These are phyloP conservation scores for Choiromyces venosus DNA, from an alignment of 495 filamentous ascomycete species.

Conservation along the genomic window DNA sequence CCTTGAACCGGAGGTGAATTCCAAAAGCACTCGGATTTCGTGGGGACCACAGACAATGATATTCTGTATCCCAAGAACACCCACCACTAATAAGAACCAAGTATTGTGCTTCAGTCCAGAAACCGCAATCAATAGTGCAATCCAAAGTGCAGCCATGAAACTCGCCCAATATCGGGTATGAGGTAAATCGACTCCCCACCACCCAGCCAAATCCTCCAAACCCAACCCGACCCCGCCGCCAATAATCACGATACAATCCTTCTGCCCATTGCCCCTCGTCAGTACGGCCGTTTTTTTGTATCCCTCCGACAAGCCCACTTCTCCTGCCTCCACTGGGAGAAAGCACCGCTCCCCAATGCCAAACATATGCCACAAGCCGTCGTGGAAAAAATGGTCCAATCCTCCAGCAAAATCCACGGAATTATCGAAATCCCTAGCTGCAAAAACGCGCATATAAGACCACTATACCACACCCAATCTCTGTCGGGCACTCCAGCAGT, in stretches of 20 bases:
- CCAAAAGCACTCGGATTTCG: constrained; percentile 41
- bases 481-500: constrained; percentile 14
- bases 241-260: constrained; percentile 47
- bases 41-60: constrained; percentile 43
- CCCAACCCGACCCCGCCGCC: constrained; percentile 45
- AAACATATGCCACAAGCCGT: constrained; percentile 46
- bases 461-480: constrained; percentile 44
- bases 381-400: constrained; percentile 49
- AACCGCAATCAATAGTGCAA: constrained; percentile 44
- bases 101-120: constrained; percentile 41
- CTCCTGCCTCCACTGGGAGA: constrained; percentile 52
- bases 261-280: constrained; percentile 48
- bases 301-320: constrained; percentile 48
- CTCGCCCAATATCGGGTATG: not conserved
- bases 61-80: constrained; percentile 47
- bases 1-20: constrained; percentile 37
- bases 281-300: constrained; percentile 42
- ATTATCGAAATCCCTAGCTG: constrained; percentile 50
- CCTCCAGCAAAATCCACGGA: constrained; percentile 44
- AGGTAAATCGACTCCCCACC: not conserved
- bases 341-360: constrained; percentile 40
- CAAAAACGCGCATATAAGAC: constrained; percentile 42
- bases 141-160: constrained; percentile 42
- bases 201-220: constrained; percentile 48
- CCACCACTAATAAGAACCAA: constrained; percentile 47